Conservation (phyloP, 2,329 filamentous ascomycete genomes). For the Atkinsonella texensis region DNA sequence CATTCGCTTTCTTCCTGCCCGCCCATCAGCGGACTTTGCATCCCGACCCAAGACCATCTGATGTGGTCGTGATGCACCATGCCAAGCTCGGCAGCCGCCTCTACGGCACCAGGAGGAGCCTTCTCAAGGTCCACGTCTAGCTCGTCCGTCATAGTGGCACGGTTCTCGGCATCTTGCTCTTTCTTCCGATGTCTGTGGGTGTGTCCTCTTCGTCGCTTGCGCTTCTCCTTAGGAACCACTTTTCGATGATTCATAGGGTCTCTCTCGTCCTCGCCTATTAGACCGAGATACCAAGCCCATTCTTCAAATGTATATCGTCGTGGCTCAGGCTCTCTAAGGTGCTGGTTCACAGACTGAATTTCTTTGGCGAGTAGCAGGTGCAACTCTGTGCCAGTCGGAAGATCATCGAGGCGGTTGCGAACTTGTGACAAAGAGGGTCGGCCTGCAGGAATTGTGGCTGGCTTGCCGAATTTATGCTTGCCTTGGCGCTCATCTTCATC, state of each 20-base stretch:
- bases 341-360: slow-evolving; percentile 51
- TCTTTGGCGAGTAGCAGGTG: slow-evolving; percentile 58
- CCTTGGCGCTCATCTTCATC: slow-evolving; percentile 4
- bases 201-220: slow-evolving; percentile 6
- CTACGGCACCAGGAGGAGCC: slow-evolving; percentile 1
- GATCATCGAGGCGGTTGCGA: slow-evolving; percentile 22
- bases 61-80: slow-evolving; percentile 19
- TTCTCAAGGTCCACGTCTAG: not conserved
- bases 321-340: slow-evolving; percentile 46
- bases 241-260: slow-evolving; percentile 37
- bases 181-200: not conserved
- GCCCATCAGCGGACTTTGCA: slow-evolving; percentile 57
- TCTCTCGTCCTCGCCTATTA: slow-evolving; percentile 58
- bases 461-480: slow-evolving; percentile 5
- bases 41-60: slow-evolving; percentile 63
- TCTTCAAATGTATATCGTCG: slow-evolving; percentile 69
- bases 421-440: slow-evolving; percentile 23
- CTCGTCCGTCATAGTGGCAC: not conserved
- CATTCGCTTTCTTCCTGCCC: slow-evolving; percentile 58
- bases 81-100: slow-evolving; percentile 4
- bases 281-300: slow-evolving; percentile 72
- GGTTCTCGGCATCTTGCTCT: not conserved
- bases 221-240: slow-evolving; percentile 17
- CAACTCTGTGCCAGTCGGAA: slow-evolving; percentile 37
- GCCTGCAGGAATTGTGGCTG: slow-evolving; percentile 2